Evolutionary conservation across 192 early-diverging fungal genomes (phyloP).

Genomic region (Coemansia sp.): DNA sequence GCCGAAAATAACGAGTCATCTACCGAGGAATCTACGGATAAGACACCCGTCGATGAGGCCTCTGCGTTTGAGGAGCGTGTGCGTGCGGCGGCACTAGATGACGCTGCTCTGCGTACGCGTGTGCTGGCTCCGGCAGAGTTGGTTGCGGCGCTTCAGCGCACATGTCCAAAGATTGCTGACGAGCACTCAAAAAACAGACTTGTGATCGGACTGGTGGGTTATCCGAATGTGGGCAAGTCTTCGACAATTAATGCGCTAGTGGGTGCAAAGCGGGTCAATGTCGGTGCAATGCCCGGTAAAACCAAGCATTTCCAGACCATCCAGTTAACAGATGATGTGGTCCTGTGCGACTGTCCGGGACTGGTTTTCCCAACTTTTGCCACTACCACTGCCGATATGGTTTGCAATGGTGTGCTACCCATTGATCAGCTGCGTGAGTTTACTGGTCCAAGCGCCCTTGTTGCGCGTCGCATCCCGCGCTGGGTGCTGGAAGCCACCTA

Average conservation of each 20-base stretch:
- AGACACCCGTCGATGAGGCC: slow-evolving; percentile 10
- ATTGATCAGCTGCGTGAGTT: slow-evolving; percentile 98
- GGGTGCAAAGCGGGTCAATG: slow-evolving; percentile 90
- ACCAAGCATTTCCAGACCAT: slow-evolving; percentile 99
- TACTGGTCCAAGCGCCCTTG: slow-evolving; percentile 79
- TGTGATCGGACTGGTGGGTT: slow-evolving; percentile 95
- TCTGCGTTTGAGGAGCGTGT: slow-evolving; percentile 39
- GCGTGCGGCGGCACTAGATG: slow-evolving; percentile 31
- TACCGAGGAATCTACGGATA: slow-evolving; percentile 14
- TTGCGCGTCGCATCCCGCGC: slow-evolving; percentile 83
- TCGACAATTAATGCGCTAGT: slow-evolving; percentile 97
- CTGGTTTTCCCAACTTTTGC: slow-evolving; percentile 99
- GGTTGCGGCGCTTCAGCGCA: slow-evolving; percentile 59
- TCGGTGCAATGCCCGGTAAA: slow-evolving; percentile 96
- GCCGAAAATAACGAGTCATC: slow-evolving; percentile 22
- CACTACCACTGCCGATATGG: slow-evolving; percentile 97
- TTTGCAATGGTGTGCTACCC: slow-evolving; percentile 97
- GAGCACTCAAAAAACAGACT: slow-evolving; percentile 57
- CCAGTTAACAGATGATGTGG: slow-evolving; percentile 75
- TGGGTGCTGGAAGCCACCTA: slow-evolving; percentile 86
- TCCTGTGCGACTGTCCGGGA: slow-evolving; percentile 99
- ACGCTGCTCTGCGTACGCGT: slow-evolving; percentile 55
- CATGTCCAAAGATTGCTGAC: slow-evolving; percentile 57
- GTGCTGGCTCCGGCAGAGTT: slow-evolving; percentile 70
- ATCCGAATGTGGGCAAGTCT: slow-evolving; percentile 99